These are phyloP conservation scores for Platanthera zijinensis DNA, from an alignment of 106 monocot genomes.

Conservation along the genomic window DNA sequence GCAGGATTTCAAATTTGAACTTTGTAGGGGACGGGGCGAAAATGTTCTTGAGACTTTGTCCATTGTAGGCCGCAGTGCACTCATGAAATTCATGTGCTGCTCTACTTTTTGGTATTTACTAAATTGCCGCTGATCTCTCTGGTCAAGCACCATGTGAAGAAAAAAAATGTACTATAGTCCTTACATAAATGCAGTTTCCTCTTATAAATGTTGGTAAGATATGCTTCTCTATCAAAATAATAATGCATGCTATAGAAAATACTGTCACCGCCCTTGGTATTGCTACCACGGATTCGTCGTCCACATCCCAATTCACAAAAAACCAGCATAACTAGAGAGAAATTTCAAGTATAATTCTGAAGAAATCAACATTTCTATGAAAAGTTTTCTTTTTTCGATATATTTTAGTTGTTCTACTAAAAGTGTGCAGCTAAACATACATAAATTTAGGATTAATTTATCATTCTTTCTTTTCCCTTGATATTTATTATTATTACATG, in stretches of 20 bases:
- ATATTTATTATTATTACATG: too few species aligned
- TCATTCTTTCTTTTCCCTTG: too few species aligned
- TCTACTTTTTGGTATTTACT: neutral
- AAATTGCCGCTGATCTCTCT: neutral
- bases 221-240: neutral
- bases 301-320: too few species aligned
- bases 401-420: too few species aligned
- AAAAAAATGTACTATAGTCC: neutral
- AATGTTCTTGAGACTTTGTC: neutral
- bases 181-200: neutral
- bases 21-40: neutral
- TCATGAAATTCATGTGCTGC: neutral
- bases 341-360: neutral
- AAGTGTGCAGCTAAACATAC: too few species aligned
- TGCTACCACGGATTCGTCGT: too few species aligned
- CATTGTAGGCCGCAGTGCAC: neutral
- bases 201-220: neutral
- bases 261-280: too few species aligned
- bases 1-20: neutral
- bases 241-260: neutral
- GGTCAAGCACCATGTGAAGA: neutral
- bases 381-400: too few species aligned
- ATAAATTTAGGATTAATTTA: too few species aligned
- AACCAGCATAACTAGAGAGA: too few species aligned
- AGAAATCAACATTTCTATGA: too few species aligned